Conservation (phyloP, 805 yeast genomes). For the Lachancea quebecensis region DNA sequence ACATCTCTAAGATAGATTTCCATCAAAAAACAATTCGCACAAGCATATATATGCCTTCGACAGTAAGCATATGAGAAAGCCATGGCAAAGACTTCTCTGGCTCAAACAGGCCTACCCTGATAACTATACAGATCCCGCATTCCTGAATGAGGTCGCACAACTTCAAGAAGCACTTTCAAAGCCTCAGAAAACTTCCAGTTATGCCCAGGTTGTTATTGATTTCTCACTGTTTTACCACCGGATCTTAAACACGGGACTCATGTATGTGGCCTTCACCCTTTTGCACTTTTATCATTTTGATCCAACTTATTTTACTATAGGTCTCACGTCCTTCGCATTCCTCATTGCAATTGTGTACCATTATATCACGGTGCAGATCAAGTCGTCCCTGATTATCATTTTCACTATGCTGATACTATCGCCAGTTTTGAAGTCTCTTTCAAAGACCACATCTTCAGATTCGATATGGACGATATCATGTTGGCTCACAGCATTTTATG, state of each 20-base stretch:
- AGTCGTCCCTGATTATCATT: conserved; percentile 62
- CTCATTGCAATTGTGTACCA: neutral
- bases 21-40: neutral
- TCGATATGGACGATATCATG: conserved; percentile 90
- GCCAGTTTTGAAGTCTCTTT: conserved; percentile 83
- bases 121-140: conserved; percentile 77
- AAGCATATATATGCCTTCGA: neutral
- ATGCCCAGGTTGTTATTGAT: conserved; percentile 19
- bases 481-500: conserved; percentile 66
- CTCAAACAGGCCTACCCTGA: conserved; percentile 82
- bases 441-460: conserved; percentile 85
- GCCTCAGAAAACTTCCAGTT: conserved; percentile 16
- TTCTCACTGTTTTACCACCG: conserved; percentile 23
- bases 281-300: conserved; percentile 19
- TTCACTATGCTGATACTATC: conserved; percentile 71
- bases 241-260: conserved; percentile 53
- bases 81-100: conserved; percentile 86
- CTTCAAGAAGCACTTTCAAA: conserved; percentile 11
- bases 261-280: conserved; percentile 52
- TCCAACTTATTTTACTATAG: conserved; percentile 18
- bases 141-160: conserved; percentile 37
- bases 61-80: conserved; percentile 20
- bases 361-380: conserved; percentile 34
- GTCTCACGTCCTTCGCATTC: conserved; percentile 14
- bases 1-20: neutral